Conservation (phyloP, 164 flowering plant species). For the Sextonia rubra region DNA sequence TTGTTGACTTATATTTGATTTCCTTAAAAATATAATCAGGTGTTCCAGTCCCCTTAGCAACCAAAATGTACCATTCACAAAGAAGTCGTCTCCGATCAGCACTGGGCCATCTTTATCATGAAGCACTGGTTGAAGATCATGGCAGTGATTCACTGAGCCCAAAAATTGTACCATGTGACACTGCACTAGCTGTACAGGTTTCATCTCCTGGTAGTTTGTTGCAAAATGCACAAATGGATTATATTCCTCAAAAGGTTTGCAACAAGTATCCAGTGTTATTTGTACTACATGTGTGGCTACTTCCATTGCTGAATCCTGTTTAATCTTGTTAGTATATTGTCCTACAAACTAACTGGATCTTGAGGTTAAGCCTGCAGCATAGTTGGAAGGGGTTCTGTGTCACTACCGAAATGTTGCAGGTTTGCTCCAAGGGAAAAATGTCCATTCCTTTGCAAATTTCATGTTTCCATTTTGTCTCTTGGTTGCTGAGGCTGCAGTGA, state of each 20-base stretch:
- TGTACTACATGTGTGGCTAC: background rate
- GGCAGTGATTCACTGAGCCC: constrained; percentile 20
- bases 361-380: too few species aligned
- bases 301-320: too few species aligned
- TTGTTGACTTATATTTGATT: background rate
- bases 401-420: too few species aligned
- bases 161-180: constrained; percentile 21
- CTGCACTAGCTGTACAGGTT: constrained; percentile 18
- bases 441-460: too few species aligned
- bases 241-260: constrained; percentile 30
- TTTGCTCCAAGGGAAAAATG: too few species aligned
- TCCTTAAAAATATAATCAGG: constrained; percentile 26
- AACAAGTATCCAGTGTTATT: background rate
- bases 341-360: too few species aligned
- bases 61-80: constrained; percentile 68
- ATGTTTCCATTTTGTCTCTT: too few species aligned
- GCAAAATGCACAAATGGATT: constrained; percentile 24
- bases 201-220: constrained; percentile 26
- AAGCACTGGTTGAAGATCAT: constrained; percentile 29
- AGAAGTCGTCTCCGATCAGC: constrained; percentile 48
- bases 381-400: too few species aligned
- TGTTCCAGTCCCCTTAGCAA: constrained; percentile 72
- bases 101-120: constrained; percentile 42
- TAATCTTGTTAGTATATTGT: too few species aligned
- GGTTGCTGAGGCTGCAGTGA: too few species aligned